A percentile compares a stretch with the other conserved stretches of the same genome.
phyloP scores from a whole-genome alignment of 495 filamentous ascomycete genomes.

The Glutinoglossum americanum region DNA sequence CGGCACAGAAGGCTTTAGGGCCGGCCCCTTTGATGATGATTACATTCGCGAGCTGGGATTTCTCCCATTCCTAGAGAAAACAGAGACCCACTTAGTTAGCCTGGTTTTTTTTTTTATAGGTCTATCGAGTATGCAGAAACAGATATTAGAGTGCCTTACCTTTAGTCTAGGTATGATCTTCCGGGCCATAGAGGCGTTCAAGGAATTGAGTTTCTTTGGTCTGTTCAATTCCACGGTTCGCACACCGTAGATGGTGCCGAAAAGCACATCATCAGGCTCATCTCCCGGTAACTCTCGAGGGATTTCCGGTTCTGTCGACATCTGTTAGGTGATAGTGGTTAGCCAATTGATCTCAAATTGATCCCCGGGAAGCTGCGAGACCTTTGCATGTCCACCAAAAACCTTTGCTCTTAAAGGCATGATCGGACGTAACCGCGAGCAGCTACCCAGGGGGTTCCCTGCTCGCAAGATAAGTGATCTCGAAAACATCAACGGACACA shows the following conservation, averaged over 20 bases:
- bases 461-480: neutral
- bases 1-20: constrained; percentile 69
- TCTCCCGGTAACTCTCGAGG: constrained; percentile 23
- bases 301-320: neutral
- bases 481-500: constrained; percentile 3
- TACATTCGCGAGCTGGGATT: constrained; percentile 81
- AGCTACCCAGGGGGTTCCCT: constrained; percentile 3
- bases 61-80: constrained; percentile 56
- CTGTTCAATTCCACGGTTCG: constrained; percentile 89
- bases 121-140: neutral
- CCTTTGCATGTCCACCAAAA: constrained; percentile 1
- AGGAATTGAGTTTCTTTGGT: constrained; percentile 69
- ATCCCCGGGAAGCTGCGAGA: neutral
- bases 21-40: constrained; percentile 82
- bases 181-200: constrained; percentile 80
- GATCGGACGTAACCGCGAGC: constrained; percentile 1
- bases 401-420: constrained; percentile 6
- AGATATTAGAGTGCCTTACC: constrained; percentile 17
- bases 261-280: constrained; percentile 78
- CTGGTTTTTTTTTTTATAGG: too few species aligned
- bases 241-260: constrained; percentile 68
- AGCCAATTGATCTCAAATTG: neutral
- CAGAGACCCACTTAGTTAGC: neutral
- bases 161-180: constrained; percentile 75
- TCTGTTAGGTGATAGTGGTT: neutral